Conservation (phyloP, 2,329 filamentous ascomycete genomes). For the Sarocladium brachiariae region DNA sequence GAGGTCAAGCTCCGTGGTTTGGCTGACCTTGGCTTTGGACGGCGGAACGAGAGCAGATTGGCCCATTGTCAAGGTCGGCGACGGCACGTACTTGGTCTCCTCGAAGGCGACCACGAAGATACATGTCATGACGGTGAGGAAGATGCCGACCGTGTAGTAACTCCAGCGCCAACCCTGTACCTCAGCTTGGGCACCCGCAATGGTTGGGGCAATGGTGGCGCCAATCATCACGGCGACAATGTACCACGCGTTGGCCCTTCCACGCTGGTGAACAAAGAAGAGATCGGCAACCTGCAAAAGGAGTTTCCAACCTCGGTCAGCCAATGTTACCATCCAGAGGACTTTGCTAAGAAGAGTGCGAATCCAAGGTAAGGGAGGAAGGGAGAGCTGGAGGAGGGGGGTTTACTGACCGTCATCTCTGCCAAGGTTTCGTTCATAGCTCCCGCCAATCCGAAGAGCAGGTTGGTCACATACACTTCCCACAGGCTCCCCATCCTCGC, state of each 20-base stretch:
- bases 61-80: neutral
- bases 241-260: neutral
- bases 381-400: neutral
- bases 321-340: too few relatives aligned
- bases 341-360: too few relatives aligned
- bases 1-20: neutral
- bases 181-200: conserved; percentile 15
- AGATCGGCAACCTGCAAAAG: conserved; percentile 29
- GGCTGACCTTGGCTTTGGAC: neutral
- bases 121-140: conserved; percentile 17
- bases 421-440: neutral
- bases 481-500: neutral
- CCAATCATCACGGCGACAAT: neutral
- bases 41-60: neutral
- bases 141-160: conserved; percentile 18
- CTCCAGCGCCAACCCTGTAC: conserved; percentile 20
- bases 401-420: neutral
- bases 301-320: conserved; percentile 28
- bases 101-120: conserved; percentile 18
- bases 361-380: too few relatives aligned
- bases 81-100: conserved; percentile 24
- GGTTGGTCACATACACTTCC: conserved; percentile 1
- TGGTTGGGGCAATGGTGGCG: neutral
- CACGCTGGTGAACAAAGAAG: conserved; percentile 23
- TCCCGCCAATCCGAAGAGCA: conserved; percentile 11